Evolutionary conservation across 2,329 filamentous ascomycete genomes (phyloP).

Genomic region (Phaeophleospora eucalypticola): DNA sequence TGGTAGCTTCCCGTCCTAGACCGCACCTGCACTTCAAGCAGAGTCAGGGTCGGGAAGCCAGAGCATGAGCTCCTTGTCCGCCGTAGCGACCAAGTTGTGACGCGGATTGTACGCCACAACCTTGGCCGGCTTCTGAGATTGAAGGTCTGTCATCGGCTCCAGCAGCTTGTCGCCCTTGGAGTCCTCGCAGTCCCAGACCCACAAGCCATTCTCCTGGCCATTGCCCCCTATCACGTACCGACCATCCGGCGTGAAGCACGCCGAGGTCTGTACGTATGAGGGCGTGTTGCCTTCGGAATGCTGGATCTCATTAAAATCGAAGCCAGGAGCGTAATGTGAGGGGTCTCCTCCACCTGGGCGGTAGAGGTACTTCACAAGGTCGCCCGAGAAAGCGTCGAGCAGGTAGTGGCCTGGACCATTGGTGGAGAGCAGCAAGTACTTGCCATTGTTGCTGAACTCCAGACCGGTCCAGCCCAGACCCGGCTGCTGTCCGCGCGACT

Average conservation of each 20-base stretch:
- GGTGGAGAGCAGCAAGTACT: constrained; percentile 77
- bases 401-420: constrained; percentile 82
- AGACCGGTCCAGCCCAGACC: constrained; percentile 74
- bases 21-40: constrained; percentile 1
- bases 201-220: constrained; percentile 59
- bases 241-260: constrained; percentile 85
- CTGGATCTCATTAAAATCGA: constrained; percentile 22
- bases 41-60: constrained; percentile 31
- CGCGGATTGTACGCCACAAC: constrained; percentile 85
- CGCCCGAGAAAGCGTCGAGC: constrained; percentile 86
- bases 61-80: constrained; percentile 67
- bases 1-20: neutral
- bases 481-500: constrained; percentile 47
- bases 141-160: constrained; percentile 60
- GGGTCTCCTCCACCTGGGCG: constrained; percentile 26
- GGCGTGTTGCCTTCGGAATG: constrained; percentile 51
- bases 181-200: constrained; percentile 78
- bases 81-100: constrained; percentile 86
- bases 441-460: constrained; percentile 95
- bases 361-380: constrained; percentile 45
- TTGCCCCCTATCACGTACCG: constrained; percentile 82
- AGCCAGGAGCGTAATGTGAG: constrained; percentile 35
- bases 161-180: constrained; percentile 57
- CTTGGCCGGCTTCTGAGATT: constrained; percentile 62
- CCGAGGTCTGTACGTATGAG: constrained; percentile 60